These are phyloP conservation scores for Aspergillus bombycis DNA, from an alignment of 2,329 filamentous ascomycete species.

Conservation along the genomic window DNA sequence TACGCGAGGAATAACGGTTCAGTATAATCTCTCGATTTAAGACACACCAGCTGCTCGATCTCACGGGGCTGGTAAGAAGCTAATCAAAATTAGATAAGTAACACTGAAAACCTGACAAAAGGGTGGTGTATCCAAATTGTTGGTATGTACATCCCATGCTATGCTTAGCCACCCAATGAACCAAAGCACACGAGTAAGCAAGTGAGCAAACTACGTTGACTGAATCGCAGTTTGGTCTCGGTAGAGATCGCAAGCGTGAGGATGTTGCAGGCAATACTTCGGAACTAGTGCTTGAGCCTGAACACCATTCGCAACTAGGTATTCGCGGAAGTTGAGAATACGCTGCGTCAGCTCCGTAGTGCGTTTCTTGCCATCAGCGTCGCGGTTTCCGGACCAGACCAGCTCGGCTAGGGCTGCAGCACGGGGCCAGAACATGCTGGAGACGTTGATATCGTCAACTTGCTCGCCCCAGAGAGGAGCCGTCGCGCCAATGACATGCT, in stretches of 20 bases:
- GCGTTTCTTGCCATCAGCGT: constrained; percentile 53
- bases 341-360: constrained; percentile 59
- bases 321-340: constrained; percentile 63
- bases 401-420: constrained; percentile 60
- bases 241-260: constrained; percentile 61
- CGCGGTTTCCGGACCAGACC: constrained; percentile 59
- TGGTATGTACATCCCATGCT: not conserved
- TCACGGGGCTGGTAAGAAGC: not conserved
- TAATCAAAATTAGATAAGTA: not conserved
- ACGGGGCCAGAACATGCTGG: constrained; percentile 58
- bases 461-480: constrained; percentile 60
- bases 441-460: constrained; percentile 57
- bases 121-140: not conserved
- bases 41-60: not conserved
- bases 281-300: constrained; percentile 56
- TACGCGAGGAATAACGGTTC: not conserved
- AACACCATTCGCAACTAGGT: constrained; percentile 59
- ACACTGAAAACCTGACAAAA: not conserved
- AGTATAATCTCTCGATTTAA: not conserved
- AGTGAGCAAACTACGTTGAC: constrained; percentile 1
- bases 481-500: constrained; percentile 56
- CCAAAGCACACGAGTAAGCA: not conserved
- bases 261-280: constrained; percentile 62
- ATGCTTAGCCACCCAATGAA: not conserved
- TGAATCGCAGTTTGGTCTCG: constrained; percentile 51